Conservation (phyloP, 2,329 filamentous ascomycete species). For the Didymella glomerata region DNA sequence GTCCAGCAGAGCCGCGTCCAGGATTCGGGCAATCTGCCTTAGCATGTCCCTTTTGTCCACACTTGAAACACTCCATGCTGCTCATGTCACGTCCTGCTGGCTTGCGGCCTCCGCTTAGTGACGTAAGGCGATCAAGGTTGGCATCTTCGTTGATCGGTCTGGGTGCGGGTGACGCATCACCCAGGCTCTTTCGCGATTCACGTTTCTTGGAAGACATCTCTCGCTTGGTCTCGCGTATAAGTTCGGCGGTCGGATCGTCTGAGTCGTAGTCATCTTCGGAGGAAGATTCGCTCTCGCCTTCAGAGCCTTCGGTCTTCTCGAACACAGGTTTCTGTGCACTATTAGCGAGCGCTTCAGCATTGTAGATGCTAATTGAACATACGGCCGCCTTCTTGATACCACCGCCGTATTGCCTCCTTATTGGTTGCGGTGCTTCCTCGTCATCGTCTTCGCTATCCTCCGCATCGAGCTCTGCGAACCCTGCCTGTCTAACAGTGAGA, state of each 20-base stretch:
- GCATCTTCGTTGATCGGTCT: slow-evolving; percentile 71
- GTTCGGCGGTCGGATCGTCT: slow-evolving; percentile 53
- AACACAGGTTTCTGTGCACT: slow-evolving; percentile 31
- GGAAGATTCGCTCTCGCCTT: slow-evolving; percentile 35
- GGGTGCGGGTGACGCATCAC: slow-evolving; percentile 60
- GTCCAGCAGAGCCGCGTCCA: slow-evolving; percentile 37
- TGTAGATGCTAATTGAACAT: slow-evolving; percentile 16
- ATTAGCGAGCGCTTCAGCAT: slow-evolving; percentile 22
- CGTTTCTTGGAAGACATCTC: slow-evolving; percentile 55
- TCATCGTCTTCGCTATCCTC: slow-evolving; percentile 49
- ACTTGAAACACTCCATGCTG: slow-evolving; percentile 65
- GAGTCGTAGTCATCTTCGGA: slow-evolving; percentile 54
- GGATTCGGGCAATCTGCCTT: slow-evolving; percentile 62
- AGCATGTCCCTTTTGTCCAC: slow-evolving; percentile 69
- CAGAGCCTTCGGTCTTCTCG: slow-evolving; percentile 35
- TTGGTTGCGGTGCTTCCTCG: slow-evolving; percentile 36
- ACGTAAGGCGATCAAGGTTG: slow-evolving; percentile 67
- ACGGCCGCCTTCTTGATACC: slow-evolving; percentile 51
- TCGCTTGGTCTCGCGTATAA: slow-evolving; percentile 57
- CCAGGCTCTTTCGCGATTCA: slow-evolving; percentile 56
- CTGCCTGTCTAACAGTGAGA: slow-evolving; percentile 66
- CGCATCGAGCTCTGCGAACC: slow-evolving; percentile 63
- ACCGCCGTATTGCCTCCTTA: slow-evolving; percentile 61
- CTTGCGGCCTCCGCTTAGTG: slow-evolving; percentile 58
- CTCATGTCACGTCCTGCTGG: slow-evolving; percentile 36